A percentile compares a stretch with the other conserved stretches of the same genome.
phyloP scores from a whole-genome alignment of 73 alveolate genomes.

The Paramecium caudatum region DNA sequence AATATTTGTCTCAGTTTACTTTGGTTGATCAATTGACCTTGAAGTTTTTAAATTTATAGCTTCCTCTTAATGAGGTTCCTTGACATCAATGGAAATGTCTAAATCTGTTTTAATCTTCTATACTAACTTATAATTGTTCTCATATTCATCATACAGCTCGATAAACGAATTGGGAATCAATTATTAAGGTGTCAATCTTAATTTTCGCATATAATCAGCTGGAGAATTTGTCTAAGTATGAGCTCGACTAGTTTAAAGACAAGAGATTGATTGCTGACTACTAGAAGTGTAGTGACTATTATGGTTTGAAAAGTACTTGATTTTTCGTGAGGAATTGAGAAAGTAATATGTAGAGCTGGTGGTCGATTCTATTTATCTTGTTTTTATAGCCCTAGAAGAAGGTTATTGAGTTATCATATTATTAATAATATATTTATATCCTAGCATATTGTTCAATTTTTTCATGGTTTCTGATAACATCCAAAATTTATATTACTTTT shows the following conservation, averaged over 20 bases:
- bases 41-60: not conserved
- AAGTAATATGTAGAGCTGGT: not conserved
- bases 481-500: too few relatives aligned
- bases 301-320: not conserved
- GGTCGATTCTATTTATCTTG: not conserved
- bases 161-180: constrained; percentile 3
- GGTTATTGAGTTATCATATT: not conserved
- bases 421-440: too few relatives aligned
- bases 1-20: not conserved
- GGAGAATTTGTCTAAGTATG: not conserved
- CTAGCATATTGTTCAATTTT: too few relatives aligned
- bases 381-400: not conserved
- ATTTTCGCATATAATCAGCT: not conserved
- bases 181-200: not conserved
- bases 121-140: constrained; percentile 24
- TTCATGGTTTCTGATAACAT: too few relatives aligned
- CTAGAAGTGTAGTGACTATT: not conserved
- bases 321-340: constrained; percentile 24
- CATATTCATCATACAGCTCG: constrained; percentile 50
- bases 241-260: not conserved
- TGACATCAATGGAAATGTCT: not conserved
- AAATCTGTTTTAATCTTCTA: constrained; percentile 8
- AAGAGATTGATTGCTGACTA: constrained; percentile 16
- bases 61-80: not conserved
- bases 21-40: not conserved